These are phyloP conservation scores for Globisporangium megalacanthum DNA, from an alignment of 352 stramenopile species.

Conservation along the genomic window DNA sequence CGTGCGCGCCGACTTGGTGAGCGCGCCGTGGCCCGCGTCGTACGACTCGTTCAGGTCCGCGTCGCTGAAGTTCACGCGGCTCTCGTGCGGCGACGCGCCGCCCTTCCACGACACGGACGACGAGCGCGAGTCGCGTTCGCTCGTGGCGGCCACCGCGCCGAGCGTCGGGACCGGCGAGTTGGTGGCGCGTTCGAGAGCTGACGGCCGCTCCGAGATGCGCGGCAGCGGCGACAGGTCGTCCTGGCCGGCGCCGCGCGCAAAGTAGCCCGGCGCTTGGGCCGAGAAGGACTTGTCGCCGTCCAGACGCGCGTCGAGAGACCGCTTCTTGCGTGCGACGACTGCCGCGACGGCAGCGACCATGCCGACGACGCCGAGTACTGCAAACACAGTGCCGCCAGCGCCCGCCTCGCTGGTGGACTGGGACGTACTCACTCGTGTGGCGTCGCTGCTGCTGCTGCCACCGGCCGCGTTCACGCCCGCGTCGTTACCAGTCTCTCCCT, in stretches of 20 bases:
- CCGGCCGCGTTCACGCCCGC: neutral
- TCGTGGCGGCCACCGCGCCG: constrained; percentile 15
- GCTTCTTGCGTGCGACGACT: constrained; percentile 50
- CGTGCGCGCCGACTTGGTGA: constrained; percentile 24
- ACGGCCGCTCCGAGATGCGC: constrained; percentile 7
- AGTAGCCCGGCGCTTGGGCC: constrained; percentile 34
- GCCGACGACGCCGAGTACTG: constrained; percentile 43
- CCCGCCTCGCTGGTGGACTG: constrained; percentile 29
- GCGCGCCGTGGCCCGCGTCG: constrained; percentile 25
- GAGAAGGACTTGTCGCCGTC: constrained; percentile 37
- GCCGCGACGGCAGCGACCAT: constrained; percentile 34
- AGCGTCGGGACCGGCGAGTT: constrained; percentile 46
- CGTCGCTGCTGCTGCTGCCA: neutral
- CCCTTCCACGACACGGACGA: constrained; percentile 32
- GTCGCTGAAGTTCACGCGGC: constrained; percentile 67
- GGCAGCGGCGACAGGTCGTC: constrained; percentile 26
- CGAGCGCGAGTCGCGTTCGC: constrained; percentile 32
- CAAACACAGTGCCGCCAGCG: constrained; percentile 36
- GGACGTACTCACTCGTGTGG: constrained; percentile 10
- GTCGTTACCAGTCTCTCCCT: neutral
- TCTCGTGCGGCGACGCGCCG: constrained; percentile 24
- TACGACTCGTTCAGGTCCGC: constrained; percentile 31
- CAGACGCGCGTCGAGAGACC: constrained; percentile 30
- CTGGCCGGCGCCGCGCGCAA: constrained; percentile 24
- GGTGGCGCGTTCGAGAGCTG: constrained; percentile 9